Conservation (phyloP, 441 rosid species). For the Brassica balearica region DNA sequence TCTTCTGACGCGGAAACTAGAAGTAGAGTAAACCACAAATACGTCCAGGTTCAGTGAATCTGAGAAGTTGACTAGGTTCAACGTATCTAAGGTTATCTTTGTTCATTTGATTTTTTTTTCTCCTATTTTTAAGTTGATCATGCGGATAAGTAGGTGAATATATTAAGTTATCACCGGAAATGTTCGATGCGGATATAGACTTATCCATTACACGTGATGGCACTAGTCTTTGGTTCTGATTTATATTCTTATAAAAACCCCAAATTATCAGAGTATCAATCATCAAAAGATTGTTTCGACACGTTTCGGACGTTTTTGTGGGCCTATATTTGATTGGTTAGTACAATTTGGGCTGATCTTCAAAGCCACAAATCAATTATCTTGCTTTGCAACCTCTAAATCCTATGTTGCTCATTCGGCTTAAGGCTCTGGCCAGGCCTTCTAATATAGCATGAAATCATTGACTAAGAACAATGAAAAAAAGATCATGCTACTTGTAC, state of each 20-base stretch:
- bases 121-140: not conserved
- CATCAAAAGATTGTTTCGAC: not conserved
- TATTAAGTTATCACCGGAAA: constrained; percentile 16
- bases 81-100: constrained; percentile 17
- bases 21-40: constrained; percentile 18
- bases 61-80: constrained; percentile 13
- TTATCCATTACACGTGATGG: constrained; percentile 35
- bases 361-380: not conserved
- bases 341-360: not conserved
- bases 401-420: not conserved
- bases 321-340: not conserved
- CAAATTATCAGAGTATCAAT: not conserved
- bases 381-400: not conserved
- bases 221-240: constrained; percentile 9
- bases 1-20: constrained; percentile 37
- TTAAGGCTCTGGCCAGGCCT: not conserved
- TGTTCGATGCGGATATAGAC: not conserved
- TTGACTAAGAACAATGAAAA: not conserved
- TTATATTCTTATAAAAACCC: not conserved
- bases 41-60: constrained; percentile 29
- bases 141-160: constrained; percentile 22
- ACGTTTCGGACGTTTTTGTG: not conserved
- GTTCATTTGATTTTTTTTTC: not conserved
- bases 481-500: not conserved
- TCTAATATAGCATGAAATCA: not conserved